Evolutionary conservation across 306 rosid genomes (phyloP), one percentile per base, ranked within the genome.

Genomic region (Inga leiocalycina): DNA sequence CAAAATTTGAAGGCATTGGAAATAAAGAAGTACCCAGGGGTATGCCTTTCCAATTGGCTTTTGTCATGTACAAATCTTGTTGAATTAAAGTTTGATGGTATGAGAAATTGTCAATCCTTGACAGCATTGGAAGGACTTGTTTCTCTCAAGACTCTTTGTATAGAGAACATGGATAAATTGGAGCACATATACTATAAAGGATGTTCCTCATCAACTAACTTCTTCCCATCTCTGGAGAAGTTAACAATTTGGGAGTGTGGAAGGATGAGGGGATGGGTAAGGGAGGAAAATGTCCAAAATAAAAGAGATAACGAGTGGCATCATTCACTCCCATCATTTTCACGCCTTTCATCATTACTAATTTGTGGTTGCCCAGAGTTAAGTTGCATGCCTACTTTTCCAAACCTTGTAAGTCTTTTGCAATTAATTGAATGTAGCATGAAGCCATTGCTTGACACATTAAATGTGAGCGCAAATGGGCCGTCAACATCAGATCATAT

Each of bases 81-180:
- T 41, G 6, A 41, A 35, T 10, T 76, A 5, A 0, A 0, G 0
- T 2, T 76, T 11, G 0, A 0, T 8, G 0, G 0, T 0, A 37
- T 34, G 8, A 0, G 1, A 2, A 76, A 62, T 35, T 76, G 71
- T 3, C 80, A 56, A 41, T 20, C 22, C 43, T 32, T 39, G n/a
- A 22, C 70, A 39, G 24, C 8, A 2, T 22, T 76, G 20, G 67
- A 41, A 13, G 20, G 19, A 22, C 32, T 76, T n/a, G 24, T 46
- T 8, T 76, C n/a, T 3, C 56, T 76, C 8, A 24, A 59, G 51
- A 9, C 10, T 5, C 39, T 54, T 12, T 0, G 0, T 2, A 45
- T 45, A 10, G 30, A 27, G 30, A 1, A 27, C 1, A 27, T 27
- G 30, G 30, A 2, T 17, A 8, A 20, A 19, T 56, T 56, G 27